Conservation (phyloP, 2,329 filamentous ascomycete species). For the Fusarium veterinarium region DNA sequence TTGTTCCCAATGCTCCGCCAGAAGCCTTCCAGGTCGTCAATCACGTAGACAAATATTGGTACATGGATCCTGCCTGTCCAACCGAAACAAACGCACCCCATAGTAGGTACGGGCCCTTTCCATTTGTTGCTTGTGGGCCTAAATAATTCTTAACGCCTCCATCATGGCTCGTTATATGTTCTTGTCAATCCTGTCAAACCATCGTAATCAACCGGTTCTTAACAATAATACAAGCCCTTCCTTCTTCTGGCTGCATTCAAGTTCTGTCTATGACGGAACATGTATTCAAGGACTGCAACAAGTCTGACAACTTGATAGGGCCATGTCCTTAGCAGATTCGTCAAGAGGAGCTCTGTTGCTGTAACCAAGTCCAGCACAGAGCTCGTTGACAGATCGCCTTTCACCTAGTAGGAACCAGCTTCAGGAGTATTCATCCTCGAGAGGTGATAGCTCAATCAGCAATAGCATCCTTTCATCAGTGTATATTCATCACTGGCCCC, state of each 20-base stretch:
- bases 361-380: background rate
- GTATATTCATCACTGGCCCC: slow-evolving; percentile 58
- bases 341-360: background rate
- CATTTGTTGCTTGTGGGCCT: slow-evolving; percentile 12
- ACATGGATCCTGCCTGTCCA: slow-evolving; percentile 30
- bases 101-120: slow-evolving; percentile 7
- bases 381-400: background rate
- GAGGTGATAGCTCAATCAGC: slow-evolving; percentile 8
- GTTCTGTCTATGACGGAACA: slow-evolving; percentile 6
- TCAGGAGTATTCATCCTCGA: slow-evolving; percentile 17
- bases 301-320: slow-evolving; percentile 5
- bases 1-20: slow-evolving; percentile 18
- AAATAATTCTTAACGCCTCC: slow-evolving; percentile 26
- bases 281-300: background rate
- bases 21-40: slow-evolving; percentile 26
- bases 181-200: slow-evolving; percentile 8
- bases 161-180: slow-evolving; percentile 36
- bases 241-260: slow-evolving; percentile 4
- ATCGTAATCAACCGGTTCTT: slow-evolving; percentile 13
- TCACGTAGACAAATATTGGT: slow-evolving; percentile 35
- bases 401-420: slow-evolving; percentile 19
- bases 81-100: slow-evolving; percentile 16
- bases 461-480: slow-evolving; percentile 20
- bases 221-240: slow-evolving; percentile 11
- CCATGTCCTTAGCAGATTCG: background rate